phyloP scores from a whole-genome alignment of 805 yeast species.

The Saccharomycopsis javanensis region DNA sequence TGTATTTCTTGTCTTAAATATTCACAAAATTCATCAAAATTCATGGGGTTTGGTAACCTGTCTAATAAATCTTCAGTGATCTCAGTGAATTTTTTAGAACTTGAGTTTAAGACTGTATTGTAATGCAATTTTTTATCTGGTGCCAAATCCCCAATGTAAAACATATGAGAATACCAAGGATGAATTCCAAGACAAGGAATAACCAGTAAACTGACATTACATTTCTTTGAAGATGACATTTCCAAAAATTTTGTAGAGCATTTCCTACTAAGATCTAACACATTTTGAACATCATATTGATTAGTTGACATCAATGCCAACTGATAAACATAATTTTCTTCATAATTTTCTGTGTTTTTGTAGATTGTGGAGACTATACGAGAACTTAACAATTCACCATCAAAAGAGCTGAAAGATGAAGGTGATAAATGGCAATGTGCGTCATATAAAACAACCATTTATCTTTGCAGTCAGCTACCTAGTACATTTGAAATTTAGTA shows the following conservation, averaged over 20 bases:
- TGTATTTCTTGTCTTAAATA: slow-evolving; percentile 15
- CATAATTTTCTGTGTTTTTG: slow-evolving; percentile 6
- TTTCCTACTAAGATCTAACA: slow-evolving; percentile 19
- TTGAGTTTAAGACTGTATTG: slow-evolving; percentile 34
- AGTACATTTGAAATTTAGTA: no score
- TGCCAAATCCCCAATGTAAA: slow-evolving; percentile 21
- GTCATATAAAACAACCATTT: slow-evolving; percentile 23
- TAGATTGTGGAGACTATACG: not conserved
- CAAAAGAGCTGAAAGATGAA: slow-evolving; percentile 10
- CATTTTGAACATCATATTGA: slow-evolving; percentile 28
- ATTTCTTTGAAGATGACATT: not conserved
- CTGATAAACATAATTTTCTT: not conserved
- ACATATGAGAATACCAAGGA: slow-evolving; percentile 83
- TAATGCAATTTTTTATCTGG: slow-evolving; percentile 47
- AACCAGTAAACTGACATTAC: not conserved
- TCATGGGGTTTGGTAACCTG: slow-evolving; percentile 53
- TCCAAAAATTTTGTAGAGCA: not conserved
- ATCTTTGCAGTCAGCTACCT: no score
- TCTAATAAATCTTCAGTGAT: slow-evolving; percentile 30
- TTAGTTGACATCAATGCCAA: slow-evolving; percentile 39
- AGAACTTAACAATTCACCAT: slow-evolving; percentile 7
- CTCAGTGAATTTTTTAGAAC: slow-evolving; percentile 10
- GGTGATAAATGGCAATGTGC: slow-evolving; percentile 33
- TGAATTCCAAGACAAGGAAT: slow-evolving; percentile 64
- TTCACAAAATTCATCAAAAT: slow-evolving; percentile 29